These are phyloP conservation scores for Phylloporus sp. DNA, from an alignment of 768 basidiomycete species.

Conservation along the genomic window DNA sequence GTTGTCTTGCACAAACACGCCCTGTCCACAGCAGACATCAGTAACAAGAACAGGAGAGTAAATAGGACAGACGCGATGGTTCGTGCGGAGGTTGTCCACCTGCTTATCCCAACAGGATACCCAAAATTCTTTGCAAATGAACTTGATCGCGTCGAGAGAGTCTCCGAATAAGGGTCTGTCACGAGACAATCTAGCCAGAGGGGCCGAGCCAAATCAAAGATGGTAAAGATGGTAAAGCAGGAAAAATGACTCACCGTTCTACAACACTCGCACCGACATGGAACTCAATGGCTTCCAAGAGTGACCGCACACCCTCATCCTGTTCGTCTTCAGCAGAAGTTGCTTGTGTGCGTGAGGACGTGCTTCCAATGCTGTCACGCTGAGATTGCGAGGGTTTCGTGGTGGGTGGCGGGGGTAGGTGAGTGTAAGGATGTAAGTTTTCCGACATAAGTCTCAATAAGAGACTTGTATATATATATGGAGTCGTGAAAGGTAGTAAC, in stretches of 20 bases:
- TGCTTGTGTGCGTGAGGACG: slow-evolving; percentile 12
- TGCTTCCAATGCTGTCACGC: slow-evolving; percentile 37
- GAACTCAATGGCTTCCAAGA: slow-evolving; percentile 79
- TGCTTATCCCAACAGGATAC: slow-evolving; percentile 88
- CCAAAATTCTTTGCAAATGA: slow-evolving; percentile 95
- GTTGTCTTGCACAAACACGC: slow-evolving; percentile 92
- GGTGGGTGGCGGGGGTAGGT: slow-evolving; percentile 41
- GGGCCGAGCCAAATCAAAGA: background rate
- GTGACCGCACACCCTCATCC: slow-evolving; percentile 61
- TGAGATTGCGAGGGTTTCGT: slow-evolving; percentile 29
- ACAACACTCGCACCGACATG: slow-evolving; percentile 85
- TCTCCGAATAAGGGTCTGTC: slow-evolving; percentile 74
- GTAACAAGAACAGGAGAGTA: background rate
- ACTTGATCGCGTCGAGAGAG: slow-evolving; percentile 89
- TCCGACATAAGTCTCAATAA: too few relatives aligned
- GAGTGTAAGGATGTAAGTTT: too few relatives aligned
- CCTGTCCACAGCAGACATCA: slow-evolving; percentile 42
- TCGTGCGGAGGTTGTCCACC: slow-evolving; percentile 91
- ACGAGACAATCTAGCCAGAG: slow-evolving; percentile 73
- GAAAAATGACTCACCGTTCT: slow-evolving; percentile 55
- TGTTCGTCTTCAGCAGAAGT: slow-evolving; percentile 41
- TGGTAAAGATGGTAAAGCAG: background rate
- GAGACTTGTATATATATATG: too few relatives aligned
- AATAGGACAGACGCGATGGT: slow-evolving; percentile 69
- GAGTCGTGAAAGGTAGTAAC: too few relatives aligned